A percentile compares a stretch with the other conserved stretches of the same genome.
Evolutionary conservation across 2,329 filamentous ascomycete species (phyloP).

Genomic region (Sphaerulina vaccinii): DNA sequence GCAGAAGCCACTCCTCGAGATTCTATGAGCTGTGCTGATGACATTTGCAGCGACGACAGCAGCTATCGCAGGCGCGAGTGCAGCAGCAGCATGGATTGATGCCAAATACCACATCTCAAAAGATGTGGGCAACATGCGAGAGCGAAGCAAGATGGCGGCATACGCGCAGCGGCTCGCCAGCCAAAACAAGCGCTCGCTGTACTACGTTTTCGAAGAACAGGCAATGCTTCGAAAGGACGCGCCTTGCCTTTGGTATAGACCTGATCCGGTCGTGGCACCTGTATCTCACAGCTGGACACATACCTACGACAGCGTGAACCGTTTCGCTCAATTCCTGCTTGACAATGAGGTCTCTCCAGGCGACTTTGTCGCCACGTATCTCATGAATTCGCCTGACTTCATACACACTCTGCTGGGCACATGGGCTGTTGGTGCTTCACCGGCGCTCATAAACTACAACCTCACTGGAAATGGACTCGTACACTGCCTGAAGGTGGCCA

Average conservation of each 20-base stretch:
- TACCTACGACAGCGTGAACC: constrained; percentile 55
- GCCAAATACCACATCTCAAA: constrained; percentile 66
- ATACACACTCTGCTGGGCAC: constrained; percentile 34
- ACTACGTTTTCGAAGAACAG: constrained; percentile 59
- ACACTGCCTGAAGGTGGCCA: constrained; percentile 40
- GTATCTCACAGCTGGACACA: constrained; percentile 57
- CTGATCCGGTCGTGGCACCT: constrained; percentile 41
- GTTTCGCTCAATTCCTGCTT: constrained; percentile 63
- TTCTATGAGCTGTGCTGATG: neutral
- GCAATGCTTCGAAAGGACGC: constrained; percentile 44
- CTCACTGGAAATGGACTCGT: constrained; percentile 37
- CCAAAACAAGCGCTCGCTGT: constrained; percentile 58
- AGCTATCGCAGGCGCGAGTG: constrained; percentile 42
- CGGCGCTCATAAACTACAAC: constrained; percentile 41
- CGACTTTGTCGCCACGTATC: constrained; percentile 37
- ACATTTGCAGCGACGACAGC: constrained; percentile 16
- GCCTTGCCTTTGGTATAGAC: constrained; percentile 67
- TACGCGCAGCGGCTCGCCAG: constrained; percentile 37
- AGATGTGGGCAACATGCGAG: constrained; percentile 54
- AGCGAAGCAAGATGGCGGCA: constrained; percentile 12
- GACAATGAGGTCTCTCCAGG: constrained; percentile 36
- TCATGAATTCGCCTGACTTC: constrained; percentile 40
- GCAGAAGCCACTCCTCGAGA: neutral
- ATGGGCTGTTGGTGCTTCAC: constrained; percentile 36
- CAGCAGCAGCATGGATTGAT: constrained; percentile 69